These are phyloP conservation scores for Aspergillus taichungensis DNA, from an alignment of 495 filamentous ascomycete species.

Conservation along the genomic window DNA sequence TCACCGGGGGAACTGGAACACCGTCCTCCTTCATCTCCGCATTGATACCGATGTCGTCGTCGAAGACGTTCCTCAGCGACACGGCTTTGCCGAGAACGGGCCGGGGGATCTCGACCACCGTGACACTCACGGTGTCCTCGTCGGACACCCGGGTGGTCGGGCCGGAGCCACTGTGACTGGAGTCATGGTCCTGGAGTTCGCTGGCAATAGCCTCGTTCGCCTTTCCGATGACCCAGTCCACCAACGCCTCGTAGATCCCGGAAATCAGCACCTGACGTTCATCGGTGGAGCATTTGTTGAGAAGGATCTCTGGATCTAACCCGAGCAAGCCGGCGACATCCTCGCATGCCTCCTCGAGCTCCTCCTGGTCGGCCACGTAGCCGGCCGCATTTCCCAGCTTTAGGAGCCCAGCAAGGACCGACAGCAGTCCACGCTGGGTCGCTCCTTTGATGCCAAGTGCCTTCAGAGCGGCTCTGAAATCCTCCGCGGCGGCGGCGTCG, in stretches of 20 bases:
- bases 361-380: slow-evolving; percentile 77
- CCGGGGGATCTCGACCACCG: slow-evolving; percentile 77
- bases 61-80: slow-evolving; percentile 80
- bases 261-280: slow-evolving; percentile 76
- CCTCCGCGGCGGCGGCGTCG: slow-evolving; percentile 86
- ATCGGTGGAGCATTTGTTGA: slow-evolving; percentile 66
- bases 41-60: slow-evolving; percentile 87
- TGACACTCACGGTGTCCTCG: slow-evolving; percentile 83
- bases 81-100: slow-evolving; percentile 75
- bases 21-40: slow-evolving; percentile 95
- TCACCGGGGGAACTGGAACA: slow-evolving; percentile 56
- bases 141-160: slow-evolving; percentile 51
- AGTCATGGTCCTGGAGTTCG: slow-evolving; percentile 63
- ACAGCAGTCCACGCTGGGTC: slow-evolving; percentile 68
- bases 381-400: slow-evolving; percentile 88
- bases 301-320: slow-evolving; percentile 75
- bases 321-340: slow-evolving; percentile 82
- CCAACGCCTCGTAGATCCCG: slow-evolving; percentile 86
- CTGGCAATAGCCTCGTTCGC: slow-evolving; percentile 80
- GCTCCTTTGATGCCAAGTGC: slow-evolving; percentile 87
- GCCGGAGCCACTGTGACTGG: slow-evolving; percentile 43
- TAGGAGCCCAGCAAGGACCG: slow-evolving; percentile 73
- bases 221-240: slow-evolving; percentile 86
- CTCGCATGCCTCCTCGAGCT: slow-evolving; percentile 77
- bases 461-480: slow-evolving; percentile 76